phyloP scores from a whole-genome alignment of 306 rosid species.

The Alnus rubra region DNA sequence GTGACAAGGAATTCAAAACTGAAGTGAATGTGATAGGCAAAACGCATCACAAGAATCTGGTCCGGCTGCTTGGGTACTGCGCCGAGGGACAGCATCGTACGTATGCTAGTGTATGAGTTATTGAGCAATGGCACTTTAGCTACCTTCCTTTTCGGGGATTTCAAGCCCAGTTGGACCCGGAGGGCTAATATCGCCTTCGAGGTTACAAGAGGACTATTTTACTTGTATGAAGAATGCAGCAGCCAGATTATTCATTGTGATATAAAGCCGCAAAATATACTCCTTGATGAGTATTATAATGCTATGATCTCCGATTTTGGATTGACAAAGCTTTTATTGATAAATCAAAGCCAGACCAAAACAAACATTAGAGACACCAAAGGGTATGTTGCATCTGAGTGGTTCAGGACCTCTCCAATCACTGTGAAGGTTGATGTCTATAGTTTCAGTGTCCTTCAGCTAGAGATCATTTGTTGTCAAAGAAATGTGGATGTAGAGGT shows the following conservation, averaged over 20 bases:
- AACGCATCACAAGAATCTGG: constrained; percentile 42
- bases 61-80: constrained; percentile 39
- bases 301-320: constrained; percentile 41
- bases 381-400: constrained; percentile 40
- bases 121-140: constrained; percentile 41
- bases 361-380: constrained; percentile 23
- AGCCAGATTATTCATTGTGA: constrained; percentile 41
- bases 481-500: constrained; percentile 16
- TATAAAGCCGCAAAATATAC: constrained; percentile 45
- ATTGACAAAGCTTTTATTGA: constrained; percentile 30
- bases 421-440: constrained; percentile 43
- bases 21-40: constrained; percentile 38
- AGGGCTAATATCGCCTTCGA: constrained; percentile 30
- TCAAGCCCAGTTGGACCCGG: constrained; percentile 36
- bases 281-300: constrained; percentile 31
- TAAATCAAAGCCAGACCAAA: too few relatives aligned
- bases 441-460: constrained; percentile 37
- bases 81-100: constrained; percentile 27
- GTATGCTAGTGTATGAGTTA: constrained; percentile 42
- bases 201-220: constrained; percentile 24
- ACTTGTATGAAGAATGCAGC: constrained; percentile 43
- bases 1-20: constrained; percentile 36
- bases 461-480: constrained; percentile 37
- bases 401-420: constrained; percentile 37
- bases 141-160: constrained; percentile 29